These are phyloP conservation scores for Elymus sibiricus DNA, from an alignment of 176 grass and related monocot species.

Conservation along the genomic window DNA sequence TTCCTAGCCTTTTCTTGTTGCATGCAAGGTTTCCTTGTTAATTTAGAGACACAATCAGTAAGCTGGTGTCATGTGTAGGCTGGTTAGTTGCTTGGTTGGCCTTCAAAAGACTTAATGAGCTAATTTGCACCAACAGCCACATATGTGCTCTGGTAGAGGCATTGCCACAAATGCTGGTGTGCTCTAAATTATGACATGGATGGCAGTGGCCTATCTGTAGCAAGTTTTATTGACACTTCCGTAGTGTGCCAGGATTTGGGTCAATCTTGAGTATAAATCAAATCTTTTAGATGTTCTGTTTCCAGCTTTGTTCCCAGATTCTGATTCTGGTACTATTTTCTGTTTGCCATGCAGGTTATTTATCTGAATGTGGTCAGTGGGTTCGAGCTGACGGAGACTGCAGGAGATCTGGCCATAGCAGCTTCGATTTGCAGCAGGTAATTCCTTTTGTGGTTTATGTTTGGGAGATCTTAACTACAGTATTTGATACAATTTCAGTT, in stretches of 20 bases:
- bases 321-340: conserved; percentile 16
- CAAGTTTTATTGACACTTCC: neutral
- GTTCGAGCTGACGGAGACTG: conserved; percentile 73
- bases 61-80: neutral
- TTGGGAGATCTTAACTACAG: neutral
- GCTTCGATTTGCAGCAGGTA: conserved; percentile 98
- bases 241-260: conserved; percentile 6
- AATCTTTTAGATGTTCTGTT: neutral
- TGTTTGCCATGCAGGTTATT: conserved; percentile 51
- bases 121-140: neutral
- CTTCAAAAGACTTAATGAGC: neutral
- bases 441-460: conserved; percentile 14
- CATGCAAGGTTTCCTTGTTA: conserved; percentile 20
- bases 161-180: conserved; percentile 10
- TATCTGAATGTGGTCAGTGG: conserved; percentile 97
- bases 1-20: neutral
- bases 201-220: neutral
- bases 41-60: conserved; percentile 12
- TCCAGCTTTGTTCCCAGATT: conserved; percentile 3
- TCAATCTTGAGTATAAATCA: neutral
- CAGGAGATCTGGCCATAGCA: conserved; percentile 90
- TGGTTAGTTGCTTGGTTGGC: conserved; percentile 7
- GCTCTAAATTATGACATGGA: conserved; percentile 1
- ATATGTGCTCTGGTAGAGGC: neutral
- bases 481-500: neutral